Percentiles rank a stretch among this genome's conserved stretches.
phyloP scores from a whole-genome alignment of 129 eudicot genomes.

The Helichrysum umbraculigerum region DNA sequence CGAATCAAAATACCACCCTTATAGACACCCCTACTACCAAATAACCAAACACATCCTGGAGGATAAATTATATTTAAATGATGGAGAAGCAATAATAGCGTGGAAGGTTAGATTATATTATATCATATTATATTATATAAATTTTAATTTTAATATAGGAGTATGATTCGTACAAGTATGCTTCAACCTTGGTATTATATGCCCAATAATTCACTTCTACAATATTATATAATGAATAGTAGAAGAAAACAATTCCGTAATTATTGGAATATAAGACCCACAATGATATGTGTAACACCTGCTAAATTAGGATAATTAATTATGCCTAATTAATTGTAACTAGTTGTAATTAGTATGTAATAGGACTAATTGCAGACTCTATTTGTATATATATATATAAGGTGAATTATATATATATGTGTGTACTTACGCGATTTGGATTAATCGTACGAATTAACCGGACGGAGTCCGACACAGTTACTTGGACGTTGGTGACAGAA shows the following conservation, averaged over 20 bases:
- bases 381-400: too few relatives aligned
- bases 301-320: too few relatives aligned
- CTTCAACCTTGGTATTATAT: slow-evolving; percentile 34
- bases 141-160: slow-evolving; percentile 18
- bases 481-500: too few relatives aligned
- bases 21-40: too few relatives aligned
- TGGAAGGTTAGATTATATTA: slow-evolving; percentile 3
- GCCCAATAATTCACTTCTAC: slow-evolving; percentile 36
- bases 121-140: not conserved
- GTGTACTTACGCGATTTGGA: too few relatives aligned
- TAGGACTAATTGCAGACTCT: too few relatives aligned
- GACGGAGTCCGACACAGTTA: too few relatives aligned
- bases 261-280: slow-evolving; percentile 37
- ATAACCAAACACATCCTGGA: not conserved
- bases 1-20: too few relatives aligned
- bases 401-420: too few relatives aligned
- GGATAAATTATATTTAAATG: slow-evolving; percentile 28
- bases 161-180: slow-evolving; percentile 40
- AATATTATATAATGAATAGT: slow-evolving; percentile 20
- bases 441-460: too few relatives aligned
- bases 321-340: too few relatives aligned
- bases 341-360: too few relatives aligned
- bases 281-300: slow-evolving; percentile 16
- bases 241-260: slow-evolving; percentile 24
- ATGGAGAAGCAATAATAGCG: slow-evolving; percentile 26